Conservation (phyloP, 805 yeast genomes). For the Kurtzmaniella fragi region DNA sequence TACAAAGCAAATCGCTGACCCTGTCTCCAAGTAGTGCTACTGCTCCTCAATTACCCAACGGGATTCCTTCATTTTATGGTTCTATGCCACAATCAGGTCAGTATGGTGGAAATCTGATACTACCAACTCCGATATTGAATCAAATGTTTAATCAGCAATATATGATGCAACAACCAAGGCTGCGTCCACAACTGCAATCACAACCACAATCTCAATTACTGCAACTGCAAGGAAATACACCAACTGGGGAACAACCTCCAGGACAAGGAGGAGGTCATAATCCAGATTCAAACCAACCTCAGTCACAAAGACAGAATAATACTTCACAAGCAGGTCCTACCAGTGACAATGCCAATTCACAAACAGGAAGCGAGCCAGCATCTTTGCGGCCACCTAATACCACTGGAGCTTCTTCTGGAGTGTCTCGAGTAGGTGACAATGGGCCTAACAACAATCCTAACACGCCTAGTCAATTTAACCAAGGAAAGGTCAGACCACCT, state of each 20-base stretch:
- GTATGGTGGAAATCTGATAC: constrained; percentile 16
- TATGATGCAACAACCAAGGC: constrained; percentile 10
- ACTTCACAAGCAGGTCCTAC: constrained; percentile 3
- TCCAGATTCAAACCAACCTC: constrained; percentile 19
- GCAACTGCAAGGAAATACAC: constrained; percentile 6
- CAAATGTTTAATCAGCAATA: constrained; percentile 24
- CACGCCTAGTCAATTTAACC: constrained; percentile 2
- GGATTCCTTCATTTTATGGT: constrained; percentile 16
- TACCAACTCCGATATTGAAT: constrained; percentile 31
- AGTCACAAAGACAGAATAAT: constrained; percentile 15
- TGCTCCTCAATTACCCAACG: constrained; percentile 33
- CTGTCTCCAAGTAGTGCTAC: constrained; percentile 35
- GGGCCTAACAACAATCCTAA: constrained; percentile 2
- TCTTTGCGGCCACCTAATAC: constrained; percentile 29
- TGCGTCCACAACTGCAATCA: constrained; percentile 10
- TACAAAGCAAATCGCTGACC: constrained; percentile 33
- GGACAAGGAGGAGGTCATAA: constrained; percentile 19
- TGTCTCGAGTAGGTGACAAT: not conserved
- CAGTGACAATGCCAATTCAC: constrained; percentile 10
- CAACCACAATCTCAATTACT: constrained; percentile 13
- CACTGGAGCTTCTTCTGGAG: constrained; percentile 2
- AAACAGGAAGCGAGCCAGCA: constrained; percentile 19
- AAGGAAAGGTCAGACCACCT: constrained; percentile 7
- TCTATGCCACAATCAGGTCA: constrained; percentile 22
- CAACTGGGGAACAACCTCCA: constrained; percentile 11